Evolutionary conservation across 192 early-diverging fungal genomes (phyloP), one percentile per base, ranked within the genome.

Genomic region (Linnemannia hyalina): DNA sequence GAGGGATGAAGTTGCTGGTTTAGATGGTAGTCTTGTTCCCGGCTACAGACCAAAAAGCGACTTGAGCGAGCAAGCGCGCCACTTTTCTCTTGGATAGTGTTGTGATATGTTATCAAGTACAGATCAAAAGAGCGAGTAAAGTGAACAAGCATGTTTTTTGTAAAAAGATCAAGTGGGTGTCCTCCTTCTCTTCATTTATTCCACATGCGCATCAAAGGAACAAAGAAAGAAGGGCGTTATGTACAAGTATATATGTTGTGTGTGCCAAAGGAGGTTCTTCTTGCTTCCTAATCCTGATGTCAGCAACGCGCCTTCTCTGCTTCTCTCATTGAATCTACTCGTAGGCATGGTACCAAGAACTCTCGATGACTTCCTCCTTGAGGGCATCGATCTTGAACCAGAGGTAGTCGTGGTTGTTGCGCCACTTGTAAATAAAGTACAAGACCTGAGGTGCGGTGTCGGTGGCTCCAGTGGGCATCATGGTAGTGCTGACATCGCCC

Each of bases 361-460:
- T 86, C 72, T 86, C 75, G 26, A 90, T 73, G 46, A 91, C 90
- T 15, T 84, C 68, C 72, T 91, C 90, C n/a, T 82, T 83, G 65
- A 44, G 49, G 40, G 86, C 81, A 85, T 91, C 89, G 54, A 91
- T 73, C 86, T 91, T 77, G 73, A 86, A 86, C 84, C 84, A 86
- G 1, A 86, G 68, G 54, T 89, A 91, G 41, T 90, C 88, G 41
- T 90, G 89, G 72, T 86, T 86, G 20, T 80, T 80, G 32, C 84
- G 74, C 84, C 84, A 86, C 29, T 86, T 86, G 84, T 86, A 86
- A 54, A 86, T 75, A 65, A 86, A 86, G 16, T 86, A 86, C 78
- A 86, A 74, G 52, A 77, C 80, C 42, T 81, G 84, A 2, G 70
- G 41, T n/a, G 22, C 75, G 46, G 70, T 20, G 46, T 80, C 29